phyloP scores from a whole-genome alignment of 192 early-diverging fungal genomes.

The Kappamyces sp. region DNA sequence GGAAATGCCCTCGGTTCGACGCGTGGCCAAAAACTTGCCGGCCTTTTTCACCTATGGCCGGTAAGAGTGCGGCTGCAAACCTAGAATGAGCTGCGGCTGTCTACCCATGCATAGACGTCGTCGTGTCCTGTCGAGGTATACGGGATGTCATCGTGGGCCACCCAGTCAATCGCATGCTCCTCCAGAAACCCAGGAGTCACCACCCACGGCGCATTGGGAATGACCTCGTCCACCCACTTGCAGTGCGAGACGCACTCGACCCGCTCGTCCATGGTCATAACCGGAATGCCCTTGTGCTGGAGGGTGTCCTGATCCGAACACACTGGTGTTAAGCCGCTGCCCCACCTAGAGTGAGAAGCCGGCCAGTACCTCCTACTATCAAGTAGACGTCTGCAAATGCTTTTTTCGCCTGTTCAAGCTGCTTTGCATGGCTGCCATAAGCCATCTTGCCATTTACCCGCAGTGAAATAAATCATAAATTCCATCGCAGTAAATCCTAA shows the following conservation, averaged over 20 bases:
- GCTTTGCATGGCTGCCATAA: too few relatives aligned
- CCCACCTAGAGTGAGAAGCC: conserved; percentile 6
- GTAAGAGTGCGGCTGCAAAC: too few relatives aligned
- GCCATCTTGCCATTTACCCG: conserved; percentile 70
- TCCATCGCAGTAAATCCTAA: conserved; percentile 81
- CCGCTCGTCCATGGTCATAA: conserved; percentile 86
- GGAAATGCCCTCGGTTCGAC: conserved; percentile 84
- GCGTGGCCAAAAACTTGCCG: conserved; percentile 80
- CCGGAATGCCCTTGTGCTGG: conserved; percentile 64
- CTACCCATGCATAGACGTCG: conserved; percentile 86
- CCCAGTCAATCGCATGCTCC: conserved; percentile 79
- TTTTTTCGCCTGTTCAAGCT: conserved; percentile 82
- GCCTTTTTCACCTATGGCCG: conserved; percentile 95
- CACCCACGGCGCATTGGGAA: conserved; percentile 81
- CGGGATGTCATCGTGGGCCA: conserved; percentile 90
- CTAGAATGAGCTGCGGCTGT: too few relatives aligned
- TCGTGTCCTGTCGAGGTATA: conserved; percentile 79
- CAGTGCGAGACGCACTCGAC: conserved; percentile 87
- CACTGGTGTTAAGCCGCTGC: conserved; percentile 10
- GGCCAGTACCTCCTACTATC: conserved; percentile 57
- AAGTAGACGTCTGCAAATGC: conserved; percentile 68
- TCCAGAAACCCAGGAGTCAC: conserved; percentile 69
- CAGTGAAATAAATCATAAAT: conserved; percentile 83
- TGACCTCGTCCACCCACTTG: conserved; percentile 89
- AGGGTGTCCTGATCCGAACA: conserved; percentile 29